Evolutionary conservation across 2,329 filamentous ascomycete species (phyloP).

Genomic region (Paecilomyces sp.): DNA sequence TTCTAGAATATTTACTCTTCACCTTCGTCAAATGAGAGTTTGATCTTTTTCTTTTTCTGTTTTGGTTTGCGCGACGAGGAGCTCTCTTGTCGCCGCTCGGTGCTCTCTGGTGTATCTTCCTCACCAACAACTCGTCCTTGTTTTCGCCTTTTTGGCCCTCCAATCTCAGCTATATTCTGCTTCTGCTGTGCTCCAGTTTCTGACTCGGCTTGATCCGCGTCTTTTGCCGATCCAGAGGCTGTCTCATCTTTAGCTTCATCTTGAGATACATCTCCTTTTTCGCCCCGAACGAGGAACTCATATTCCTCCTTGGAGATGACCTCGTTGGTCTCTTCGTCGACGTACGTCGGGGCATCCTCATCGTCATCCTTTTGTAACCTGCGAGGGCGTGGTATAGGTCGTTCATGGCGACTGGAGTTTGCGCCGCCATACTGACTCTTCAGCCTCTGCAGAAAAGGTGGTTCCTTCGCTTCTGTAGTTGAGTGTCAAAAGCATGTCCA

Average conservation of each 20-base stretch:
- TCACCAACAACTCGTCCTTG: slow-evolving; percentile 34
- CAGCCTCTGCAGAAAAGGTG: slow-evolving; percentile 36
- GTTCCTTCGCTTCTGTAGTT: slow-evolving; percentile 32
- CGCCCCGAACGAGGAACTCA: slow-evolving; percentile 28
- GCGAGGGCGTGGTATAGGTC: slow-evolving; percentile 27
- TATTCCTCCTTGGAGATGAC: slow-evolving; percentile 38
- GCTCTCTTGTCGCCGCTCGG: slow-evolving; percentile 15
- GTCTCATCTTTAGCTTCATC: slow-evolving; percentile 7
- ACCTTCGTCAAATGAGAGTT: slow-evolving; percentile 38
- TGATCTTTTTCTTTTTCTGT: slow-evolving; percentile 38
- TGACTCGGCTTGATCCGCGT: slow-evolving; percentile 1
- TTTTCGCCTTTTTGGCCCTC: slow-evolving; percentile 35
- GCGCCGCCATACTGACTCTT: slow-evolving; percentile 28
- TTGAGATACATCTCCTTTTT: slow-evolving; percentile 8
- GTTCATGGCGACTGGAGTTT: slow-evolving; percentile 28
- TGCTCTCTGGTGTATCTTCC: slow-evolving; percentile 16
- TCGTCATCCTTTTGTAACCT: slow-evolving; percentile 28
- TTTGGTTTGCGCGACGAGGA: slow-evolving; percentile 25
- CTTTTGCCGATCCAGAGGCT: slow-evolving; percentile 2
- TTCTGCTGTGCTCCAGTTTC: slow-evolving; percentile 12
- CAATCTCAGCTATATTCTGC: slow-evolving; percentile 33
- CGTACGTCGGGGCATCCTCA: slow-evolving; percentile 37
- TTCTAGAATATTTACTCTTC: slow-evolving; percentile 3
- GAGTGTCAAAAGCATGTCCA: neutral
- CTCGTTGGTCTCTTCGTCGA: slow-evolving; percentile 38